A percentile compares a stretch with the other conserved stretches of the same genome.
Conservation (phyloP, 75 land plant species). For the Isoetes taiwanensis region DNA sequence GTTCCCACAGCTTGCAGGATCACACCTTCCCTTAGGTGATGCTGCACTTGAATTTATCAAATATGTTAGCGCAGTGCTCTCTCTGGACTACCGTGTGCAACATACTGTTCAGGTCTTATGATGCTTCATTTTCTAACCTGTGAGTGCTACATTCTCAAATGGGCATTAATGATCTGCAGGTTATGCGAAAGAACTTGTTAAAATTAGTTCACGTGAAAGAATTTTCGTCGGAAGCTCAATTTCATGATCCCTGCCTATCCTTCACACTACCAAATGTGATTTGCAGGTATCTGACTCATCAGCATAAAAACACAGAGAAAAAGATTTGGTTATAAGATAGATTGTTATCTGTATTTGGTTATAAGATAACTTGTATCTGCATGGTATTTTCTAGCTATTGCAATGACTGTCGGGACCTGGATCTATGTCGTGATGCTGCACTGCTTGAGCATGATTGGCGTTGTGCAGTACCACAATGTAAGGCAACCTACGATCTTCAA, state of each 20-base stretch:
- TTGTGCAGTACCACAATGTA: conserved; percentile 76
- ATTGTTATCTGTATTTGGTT: neutral
- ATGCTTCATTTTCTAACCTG: neutral
- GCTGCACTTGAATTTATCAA: conserved; percentile 88
- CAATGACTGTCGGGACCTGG: conserved; percentile 91
- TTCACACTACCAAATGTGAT: conserved; percentile 89
- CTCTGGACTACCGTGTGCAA: conserved; percentile 83
- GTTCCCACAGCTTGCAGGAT: conserved; percentile 23
- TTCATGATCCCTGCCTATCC: conserved; percentile 50
- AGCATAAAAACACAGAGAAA: too few relatives aligned
- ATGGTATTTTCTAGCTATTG: conserved; percentile 56
- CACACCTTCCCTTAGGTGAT: conserved; percentile 45
- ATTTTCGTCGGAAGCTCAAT: conserved; percentile 88
- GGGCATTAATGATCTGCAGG: too few relatives aligned
- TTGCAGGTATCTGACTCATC: conserved; percentile 88
- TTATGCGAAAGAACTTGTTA: conserved; percentile 79
- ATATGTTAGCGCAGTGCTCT: conserved; percentile 73
- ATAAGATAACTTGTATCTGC: neutral
- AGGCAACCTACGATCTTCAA: conserved; percentile 72
- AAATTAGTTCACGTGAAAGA: conserved; percentile 67
- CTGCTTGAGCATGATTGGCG: conserved; percentile 69
- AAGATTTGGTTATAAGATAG: too few relatives aligned
- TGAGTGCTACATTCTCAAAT: neutral
- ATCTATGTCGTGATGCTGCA: conserved; percentile 72
- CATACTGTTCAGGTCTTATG: conserved; percentile 69